phyloP scores from a whole-genome alignment of 352 stramenopile species.

The Blastocystis sp. region DNA sequence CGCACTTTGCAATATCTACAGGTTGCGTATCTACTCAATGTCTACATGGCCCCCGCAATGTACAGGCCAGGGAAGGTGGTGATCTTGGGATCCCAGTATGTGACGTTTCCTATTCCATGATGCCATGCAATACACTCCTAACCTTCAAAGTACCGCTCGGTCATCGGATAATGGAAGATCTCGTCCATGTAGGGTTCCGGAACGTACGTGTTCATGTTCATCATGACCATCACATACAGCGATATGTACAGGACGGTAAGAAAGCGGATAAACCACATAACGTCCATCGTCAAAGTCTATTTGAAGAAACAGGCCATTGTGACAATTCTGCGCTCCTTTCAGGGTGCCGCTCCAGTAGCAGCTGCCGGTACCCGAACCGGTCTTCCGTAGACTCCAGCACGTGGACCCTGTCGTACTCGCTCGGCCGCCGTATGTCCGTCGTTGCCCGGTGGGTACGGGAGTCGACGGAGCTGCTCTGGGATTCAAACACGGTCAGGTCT shows the following conservation, averaged over 20 bases:
- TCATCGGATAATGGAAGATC: conserved; percentile 81
- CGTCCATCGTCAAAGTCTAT: conserved; percentile 9
- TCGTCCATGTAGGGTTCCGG: conserved; percentile 74
- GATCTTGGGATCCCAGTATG: conserved; percentile 81
- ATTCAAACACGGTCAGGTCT: conserved; percentile 45
- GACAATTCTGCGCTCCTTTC: background rate
- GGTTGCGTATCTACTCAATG: background rate
- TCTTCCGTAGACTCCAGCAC: conserved; percentile 43
- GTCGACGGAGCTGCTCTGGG: background rate
- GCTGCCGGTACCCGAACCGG: background rate
- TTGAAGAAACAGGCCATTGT: background rate
- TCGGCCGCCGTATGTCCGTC: conserved; percentile 3
- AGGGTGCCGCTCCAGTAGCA: background rate
- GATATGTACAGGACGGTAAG: background rate
- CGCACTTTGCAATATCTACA: conserved; percentile 44
- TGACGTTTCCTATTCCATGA: conserved; percentile 30
- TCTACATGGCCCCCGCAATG: conserved; percentile 74
- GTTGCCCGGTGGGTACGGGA: background rate
- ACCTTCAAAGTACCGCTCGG: conserved; percentile 77
- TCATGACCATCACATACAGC: background rate
- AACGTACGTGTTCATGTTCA: conserved; percentile 2
- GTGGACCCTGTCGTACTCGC: conserved; percentile 33
- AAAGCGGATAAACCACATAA: background rate
- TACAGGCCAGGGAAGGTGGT: conserved; percentile 83
- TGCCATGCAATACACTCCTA: background rate